These are phyloP conservation scores for Cetraspora pellucida DNA, from an alignment of 192 early-diverging fungal genomes.

Conservation along the genomic window DNA sequence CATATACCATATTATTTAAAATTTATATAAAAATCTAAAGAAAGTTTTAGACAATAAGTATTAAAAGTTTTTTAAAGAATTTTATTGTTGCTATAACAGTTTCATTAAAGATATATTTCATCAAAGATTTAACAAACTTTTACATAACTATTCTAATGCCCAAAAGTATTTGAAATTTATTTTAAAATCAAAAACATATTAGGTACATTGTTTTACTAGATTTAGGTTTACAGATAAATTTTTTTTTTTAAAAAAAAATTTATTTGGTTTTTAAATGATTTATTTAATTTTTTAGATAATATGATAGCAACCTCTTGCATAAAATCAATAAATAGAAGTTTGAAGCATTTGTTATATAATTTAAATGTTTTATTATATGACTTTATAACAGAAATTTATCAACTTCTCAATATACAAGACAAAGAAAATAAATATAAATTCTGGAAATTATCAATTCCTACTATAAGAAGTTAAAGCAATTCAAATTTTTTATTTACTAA, in stretches of 20 bases:
- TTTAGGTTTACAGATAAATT: not conserved
- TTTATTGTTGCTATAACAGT: not conserved
- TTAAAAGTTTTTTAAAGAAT: constrained; percentile 1
- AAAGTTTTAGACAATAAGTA: not conserved
- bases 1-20: not conserved
- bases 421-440: constrained; percentile 9
- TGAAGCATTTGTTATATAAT: not conserved
- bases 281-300: no score
- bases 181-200: not conserved
- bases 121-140: not conserved
- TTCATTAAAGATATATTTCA: not conserved
- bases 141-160: not conserved
- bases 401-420: not conserved
- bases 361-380: not conserved
- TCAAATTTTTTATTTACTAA: not conserved
- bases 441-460: not conserved
- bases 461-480: not conserved
- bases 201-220: not conserved
- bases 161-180: not conserved
- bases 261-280: no score
- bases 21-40: not conserved
- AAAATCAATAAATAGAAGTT: not conserved
- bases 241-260: no score
- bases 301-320: not conserved
- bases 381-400: not conserved